A percentile compares a stretch with the other conserved stretches of the same genome.
Evolutionary conservation across 176 grass and related monocot genomes (phyloP).

Genomic region (Musa schizocarpa): DNA sequence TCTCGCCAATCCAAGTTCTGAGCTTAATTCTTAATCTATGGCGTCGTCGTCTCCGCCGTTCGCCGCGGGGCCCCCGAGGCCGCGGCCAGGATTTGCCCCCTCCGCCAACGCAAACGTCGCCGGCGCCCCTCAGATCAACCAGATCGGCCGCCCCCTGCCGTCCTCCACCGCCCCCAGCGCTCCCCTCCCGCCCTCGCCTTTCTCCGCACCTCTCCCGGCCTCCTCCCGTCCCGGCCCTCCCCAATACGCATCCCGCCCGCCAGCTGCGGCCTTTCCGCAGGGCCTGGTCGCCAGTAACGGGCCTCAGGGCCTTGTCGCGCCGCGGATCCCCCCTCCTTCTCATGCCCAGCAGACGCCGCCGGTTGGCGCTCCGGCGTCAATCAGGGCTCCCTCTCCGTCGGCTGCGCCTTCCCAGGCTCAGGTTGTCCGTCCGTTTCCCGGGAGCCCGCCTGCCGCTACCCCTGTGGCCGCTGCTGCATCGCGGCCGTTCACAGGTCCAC

Average conservation of each 20-base stretch:
- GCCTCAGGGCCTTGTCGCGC: background rate
- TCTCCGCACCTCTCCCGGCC: conserved; percentile 3
- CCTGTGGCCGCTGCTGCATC: background rate
- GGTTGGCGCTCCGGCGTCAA: background rate
- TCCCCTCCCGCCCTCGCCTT: conserved; percentile 1
- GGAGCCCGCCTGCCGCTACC: conserved; percentile 6
- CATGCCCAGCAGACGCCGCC: background rate
- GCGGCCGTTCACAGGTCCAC: background rate
- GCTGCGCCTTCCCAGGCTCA: conserved; percentile 17
- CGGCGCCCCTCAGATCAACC: conserved; percentile 40
- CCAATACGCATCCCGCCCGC: conserved; percentile 2
- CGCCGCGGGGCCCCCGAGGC: conserved; percentile 13
- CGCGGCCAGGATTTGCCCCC: conserved; percentile 22
- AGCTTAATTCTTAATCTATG: conserved; percentile 14
- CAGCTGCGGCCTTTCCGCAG: conserved; percentile 12
- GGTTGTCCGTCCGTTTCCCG: conserved; percentile 1
- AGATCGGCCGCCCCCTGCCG: conserved; percentile 42
- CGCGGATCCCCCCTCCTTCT: background rate
- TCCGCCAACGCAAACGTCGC: conserved; percentile 8
- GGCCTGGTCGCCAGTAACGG: conserved; percentile 17
- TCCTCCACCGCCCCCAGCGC: conserved; percentile 2
- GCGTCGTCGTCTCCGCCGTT: conserved; percentile 20
- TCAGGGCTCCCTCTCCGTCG: conserved; percentile 12
- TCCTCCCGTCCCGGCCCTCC: conserved; percentile 6
- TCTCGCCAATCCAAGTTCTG: background rate